Conservation (phyloP, 176 grass and related monocot species). For the Cymbopogon citratus region DNA sequence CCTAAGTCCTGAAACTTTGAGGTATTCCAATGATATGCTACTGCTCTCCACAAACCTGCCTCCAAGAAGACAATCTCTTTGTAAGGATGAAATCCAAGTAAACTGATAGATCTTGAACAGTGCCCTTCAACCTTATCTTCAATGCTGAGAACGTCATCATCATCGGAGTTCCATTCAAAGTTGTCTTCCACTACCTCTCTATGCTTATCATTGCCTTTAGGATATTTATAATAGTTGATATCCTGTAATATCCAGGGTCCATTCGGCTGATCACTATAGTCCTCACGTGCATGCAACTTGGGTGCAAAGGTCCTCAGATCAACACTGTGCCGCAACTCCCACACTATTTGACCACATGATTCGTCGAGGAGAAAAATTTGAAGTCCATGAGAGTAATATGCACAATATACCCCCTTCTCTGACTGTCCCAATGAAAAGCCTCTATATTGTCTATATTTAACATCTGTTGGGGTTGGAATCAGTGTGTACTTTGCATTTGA, state of each 20-base stretch:
- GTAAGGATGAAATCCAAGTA: conserved; percentile 14
- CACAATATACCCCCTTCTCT: too few species aligned
- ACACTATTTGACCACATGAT: neutral
- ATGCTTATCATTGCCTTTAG: neutral
- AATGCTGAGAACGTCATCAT: neutral
- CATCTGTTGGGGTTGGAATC: neutral
- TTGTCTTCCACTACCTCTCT: neutral
- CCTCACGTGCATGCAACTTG: neutral
- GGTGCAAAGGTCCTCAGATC: neutral
- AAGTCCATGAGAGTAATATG: too few species aligned
- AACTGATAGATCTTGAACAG: neutral
- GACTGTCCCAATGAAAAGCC: too few species aligned
- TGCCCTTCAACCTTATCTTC: neutral
- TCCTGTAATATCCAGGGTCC: neutral
- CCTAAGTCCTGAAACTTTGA: neutral
- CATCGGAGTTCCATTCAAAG: neutral
- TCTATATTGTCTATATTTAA: too few species aligned
- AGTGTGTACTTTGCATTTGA: neutral
- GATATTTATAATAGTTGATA: neutral
- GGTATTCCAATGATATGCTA: neutral
- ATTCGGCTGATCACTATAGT: too few species aligned
- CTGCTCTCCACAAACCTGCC: too few species aligned
- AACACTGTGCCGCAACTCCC: neutral
- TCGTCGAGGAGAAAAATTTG: neutral
- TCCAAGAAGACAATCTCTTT: neutral